Evolutionary conservation across 1,139 yeast genomes (phyloP), one percentile per base, ranked within the genome.

Genomic region (Casaregolazyma suthepensis): DNA sequence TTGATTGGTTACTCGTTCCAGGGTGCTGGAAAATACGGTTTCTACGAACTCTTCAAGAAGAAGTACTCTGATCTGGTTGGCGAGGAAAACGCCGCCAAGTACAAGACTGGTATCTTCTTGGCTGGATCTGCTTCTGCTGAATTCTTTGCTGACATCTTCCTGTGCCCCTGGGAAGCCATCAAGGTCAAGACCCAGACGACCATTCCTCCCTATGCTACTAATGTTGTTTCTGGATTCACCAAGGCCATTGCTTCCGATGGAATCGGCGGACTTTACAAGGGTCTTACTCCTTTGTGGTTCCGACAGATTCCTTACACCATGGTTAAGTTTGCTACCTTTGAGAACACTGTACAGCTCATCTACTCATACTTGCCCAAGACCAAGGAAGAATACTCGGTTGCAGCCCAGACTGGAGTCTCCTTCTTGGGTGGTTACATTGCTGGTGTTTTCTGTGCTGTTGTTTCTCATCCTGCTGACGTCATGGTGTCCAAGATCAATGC

Each of bases 381-480:
- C 51, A 61, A 54, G 56, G 56, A 54, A 31, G 56, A 54, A 29
- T 54, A 54, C 73, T 70, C 81, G 29, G 65, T 75, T 55, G 59
- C 80, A 52, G 85, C 86, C 67, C 96, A 91, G 74, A 91, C 96
- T 40, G 96, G 96, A 56, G 95, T 91, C 47, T 87, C 96, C 29
- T 91, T 91, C 75, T 76, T 83, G 54, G 96, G 96, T 71, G 97
- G 98, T 71, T 90, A 90, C 75, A 81, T 90, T 70, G 98, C 97
- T 29, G 98, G 97, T 82, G 84, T 91, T 56, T 82, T 89, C 75
- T 90, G 97, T 77, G 97, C 97, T 22, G 74, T 86, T 53, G 94
- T 89, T 18, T 90, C 96, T 22, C 97, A 91, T 71, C 98, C 98
- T 45, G 97, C 97, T 43, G 98, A 91, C 72, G 96, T 90, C 46